Conservation (phyloP, 2,329 filamentous ascomycete genomes). For the Aspergillus nomiae region DNA sequence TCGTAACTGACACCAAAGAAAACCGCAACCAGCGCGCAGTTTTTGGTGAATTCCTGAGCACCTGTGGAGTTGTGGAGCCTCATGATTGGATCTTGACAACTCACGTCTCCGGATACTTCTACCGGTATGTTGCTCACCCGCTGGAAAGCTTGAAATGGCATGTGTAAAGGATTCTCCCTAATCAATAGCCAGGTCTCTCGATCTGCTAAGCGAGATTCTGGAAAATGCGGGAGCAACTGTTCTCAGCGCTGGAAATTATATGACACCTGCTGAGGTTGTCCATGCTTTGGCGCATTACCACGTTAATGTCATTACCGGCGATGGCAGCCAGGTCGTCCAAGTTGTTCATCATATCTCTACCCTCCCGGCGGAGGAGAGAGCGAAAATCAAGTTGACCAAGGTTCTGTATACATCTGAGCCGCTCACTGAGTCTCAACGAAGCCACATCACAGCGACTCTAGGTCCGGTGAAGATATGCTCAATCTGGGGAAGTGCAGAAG, state of each 20-base stretch:
- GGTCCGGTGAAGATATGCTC: constrained; percentile 42
- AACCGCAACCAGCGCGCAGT: constrained; percentile 44
- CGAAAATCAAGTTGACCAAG: constrained; percentile 38
- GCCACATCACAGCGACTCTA: constrained; percentile 33
- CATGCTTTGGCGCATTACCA: constrained; percentile 33
- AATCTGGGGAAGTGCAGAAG: constrained; percentile 47
- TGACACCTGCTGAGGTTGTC: constrained; percentile 28
- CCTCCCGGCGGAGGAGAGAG: constrained; percentile 20
- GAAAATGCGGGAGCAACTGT: constrained; percentile 47
- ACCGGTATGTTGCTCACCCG: constrained; percentile 33
- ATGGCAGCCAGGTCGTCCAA: constrained; percentile 42
- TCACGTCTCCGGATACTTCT: constrained; percentile 41
- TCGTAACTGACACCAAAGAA: constrained; percentile 44
- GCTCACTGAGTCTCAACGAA: constrained; percentile 36
- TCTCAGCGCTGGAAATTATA: constrained; percentile 38
- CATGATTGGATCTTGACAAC: constrained; percentile 46
- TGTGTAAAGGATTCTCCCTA: not conserved
- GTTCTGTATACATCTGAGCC: constrained; percentile 51
- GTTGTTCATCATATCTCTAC: constrained; percentile 40
- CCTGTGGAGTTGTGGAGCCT: constrained; percentile 31
- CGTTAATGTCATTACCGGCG: constrained; percentile 43
- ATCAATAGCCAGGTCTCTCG: constrained; percentile 33
- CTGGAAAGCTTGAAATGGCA: not conserved
- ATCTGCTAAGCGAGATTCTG: constrained; percentile 43
- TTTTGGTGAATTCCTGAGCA: constrained; percentile 36